Evolutionary conservation across 1,284 basidiomycete species (phyloP).

Genomic region (Athelia psychrophila): DNA sequence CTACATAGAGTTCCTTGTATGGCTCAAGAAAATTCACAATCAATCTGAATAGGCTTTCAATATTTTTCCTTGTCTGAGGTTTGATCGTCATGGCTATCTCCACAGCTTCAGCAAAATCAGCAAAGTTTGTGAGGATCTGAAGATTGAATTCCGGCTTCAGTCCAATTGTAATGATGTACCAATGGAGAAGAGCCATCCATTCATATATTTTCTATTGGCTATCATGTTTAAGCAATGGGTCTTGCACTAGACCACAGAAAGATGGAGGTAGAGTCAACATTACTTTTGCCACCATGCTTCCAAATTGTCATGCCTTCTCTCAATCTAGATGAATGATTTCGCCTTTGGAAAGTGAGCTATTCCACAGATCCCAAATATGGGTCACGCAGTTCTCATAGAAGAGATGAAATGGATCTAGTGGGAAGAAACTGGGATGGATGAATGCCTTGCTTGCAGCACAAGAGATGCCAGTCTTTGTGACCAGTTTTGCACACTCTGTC

Average conservation of each 20-base stretch:
- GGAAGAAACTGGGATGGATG: conserved; percentile 7
- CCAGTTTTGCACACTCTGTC: neutral
- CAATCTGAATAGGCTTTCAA: neutral
- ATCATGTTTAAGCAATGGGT: conserved; percentile 1
- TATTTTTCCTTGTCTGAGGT: conserved; percentile 1
- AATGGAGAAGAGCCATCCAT: conserved; percentile 4
- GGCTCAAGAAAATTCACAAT: neutral
- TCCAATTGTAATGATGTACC: conserved; percentile 4
- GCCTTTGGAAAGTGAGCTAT: neutral
- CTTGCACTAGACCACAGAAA: conserved; percentile 1
- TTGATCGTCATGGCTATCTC: conserved; percentile 2
- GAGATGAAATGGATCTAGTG: conserved; percentile 7
- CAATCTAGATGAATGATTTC: neutral
- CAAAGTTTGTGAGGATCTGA: conserved; percentile 3
- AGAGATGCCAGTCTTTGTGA: conserved; percentile 1
- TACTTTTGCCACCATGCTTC: neutral
- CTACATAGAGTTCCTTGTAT: conserved; percentile 8
- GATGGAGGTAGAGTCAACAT: neutral
- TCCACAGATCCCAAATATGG: conserved; percentile 3
- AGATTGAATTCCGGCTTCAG: conserved; percentile 2
- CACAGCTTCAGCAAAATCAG: neutral
- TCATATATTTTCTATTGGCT: conserved; percentile 4
- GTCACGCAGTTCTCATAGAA: conserved; percentile 7
- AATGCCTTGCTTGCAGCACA: conserved; percentile 7
- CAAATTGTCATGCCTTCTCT: neutral